Percentiles rank a stretch among this genome's conserved stretches.
Evolutionary conservation across 202 grass and related monocot species (phyloP).

Genomic region (Eragrostis tef): DNA sequence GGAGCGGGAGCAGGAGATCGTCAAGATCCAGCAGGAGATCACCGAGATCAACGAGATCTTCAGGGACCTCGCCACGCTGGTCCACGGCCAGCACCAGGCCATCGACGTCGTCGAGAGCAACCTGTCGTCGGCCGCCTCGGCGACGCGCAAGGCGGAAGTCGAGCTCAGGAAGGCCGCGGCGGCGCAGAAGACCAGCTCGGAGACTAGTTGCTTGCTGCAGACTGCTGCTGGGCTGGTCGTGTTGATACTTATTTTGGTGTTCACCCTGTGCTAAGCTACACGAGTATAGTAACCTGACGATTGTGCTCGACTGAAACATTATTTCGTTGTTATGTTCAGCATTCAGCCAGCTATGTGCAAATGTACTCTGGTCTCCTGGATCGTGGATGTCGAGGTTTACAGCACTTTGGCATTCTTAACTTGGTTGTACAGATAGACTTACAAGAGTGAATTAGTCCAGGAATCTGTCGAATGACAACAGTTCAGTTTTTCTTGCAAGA

Average conservation of each 20-base stretch:
- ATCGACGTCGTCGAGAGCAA: conserved; percentile 18
- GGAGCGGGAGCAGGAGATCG: conserved; percentile 47
- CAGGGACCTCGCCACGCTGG: background rate
- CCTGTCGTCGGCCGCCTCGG: background rate
- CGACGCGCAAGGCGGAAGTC: background rate
- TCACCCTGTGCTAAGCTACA: background rate
- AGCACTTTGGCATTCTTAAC: background rate
- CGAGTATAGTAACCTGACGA: background rate
- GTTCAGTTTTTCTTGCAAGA: no score
- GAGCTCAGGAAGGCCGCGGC: background rate
- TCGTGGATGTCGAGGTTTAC: background rate
- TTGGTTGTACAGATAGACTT: no score
- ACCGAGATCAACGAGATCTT: conserved; percentile 41
- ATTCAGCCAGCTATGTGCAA: background rate
- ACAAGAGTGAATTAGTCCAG: no score
- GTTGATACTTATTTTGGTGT: background rate
- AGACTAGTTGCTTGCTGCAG: conserved; percentile 15
- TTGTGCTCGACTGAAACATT: background rate
- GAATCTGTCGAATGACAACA: no score
- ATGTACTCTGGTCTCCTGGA: background rate
- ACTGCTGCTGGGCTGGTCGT: conserved; percentile 2
- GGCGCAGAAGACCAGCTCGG: background rate
- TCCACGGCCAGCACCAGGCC: background rate
- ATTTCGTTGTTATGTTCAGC: background rate
- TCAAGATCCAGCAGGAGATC: conserved; percentile 44